phyloP scores from a whole-genome alignment of 805 yeast genomes.

The Soucietia sequanensis region DNA sequence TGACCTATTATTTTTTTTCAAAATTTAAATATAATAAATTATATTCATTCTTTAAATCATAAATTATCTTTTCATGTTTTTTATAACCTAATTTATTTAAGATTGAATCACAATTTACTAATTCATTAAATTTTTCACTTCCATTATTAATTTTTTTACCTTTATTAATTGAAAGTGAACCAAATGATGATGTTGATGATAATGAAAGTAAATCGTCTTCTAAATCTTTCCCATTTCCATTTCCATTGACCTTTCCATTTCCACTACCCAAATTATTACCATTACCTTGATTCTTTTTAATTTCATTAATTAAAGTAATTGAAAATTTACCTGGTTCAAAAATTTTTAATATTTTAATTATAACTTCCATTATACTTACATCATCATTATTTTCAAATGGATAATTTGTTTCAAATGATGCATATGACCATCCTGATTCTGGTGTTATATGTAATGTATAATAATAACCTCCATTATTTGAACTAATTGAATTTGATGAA shows the following conservation, averaged over 20 bases:
- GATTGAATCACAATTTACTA: conserved; percentile 18
- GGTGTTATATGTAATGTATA: conserved; percentile 94
- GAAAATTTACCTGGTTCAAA: conserved; percentile 80
- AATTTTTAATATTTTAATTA: conserved; percentile 56
- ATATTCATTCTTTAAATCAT: conserved; percentile 70
- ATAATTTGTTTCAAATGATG: conserved; percentile 90
- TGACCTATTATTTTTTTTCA: conserved; percentile 27
- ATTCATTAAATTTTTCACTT: conserved; percentile 8
- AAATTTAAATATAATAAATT: conserved; percentile 70
- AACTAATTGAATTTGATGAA: conserved; percentile 78
- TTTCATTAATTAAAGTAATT: conserved; percentile 35
- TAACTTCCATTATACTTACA: conserved; percentile 52
- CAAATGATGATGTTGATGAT: not conserved
- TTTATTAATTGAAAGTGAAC: conserved; percentile 1
- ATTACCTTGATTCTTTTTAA: conserved; percentile 11
- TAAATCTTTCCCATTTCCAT: conserved; percentile 5
- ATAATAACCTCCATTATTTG: conserved; percentile 46
- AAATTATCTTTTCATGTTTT: conserved; percentile 64
- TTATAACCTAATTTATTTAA: conserved; percentile 47
- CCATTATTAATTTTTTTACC: conserved; percentile 5
- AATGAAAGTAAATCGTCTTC: not conserved
- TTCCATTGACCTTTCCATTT: no score
- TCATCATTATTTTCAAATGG: conserved; percentile 42
- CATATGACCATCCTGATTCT: conserved; percentile 91
- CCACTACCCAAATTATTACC: conserved; percentile 7